These are phyloP conservation scores for Phoma herbarum DNA, from an alignment of 2,329 filamentous ascomycete genomes.

Conservation along the genomic window DNA sequence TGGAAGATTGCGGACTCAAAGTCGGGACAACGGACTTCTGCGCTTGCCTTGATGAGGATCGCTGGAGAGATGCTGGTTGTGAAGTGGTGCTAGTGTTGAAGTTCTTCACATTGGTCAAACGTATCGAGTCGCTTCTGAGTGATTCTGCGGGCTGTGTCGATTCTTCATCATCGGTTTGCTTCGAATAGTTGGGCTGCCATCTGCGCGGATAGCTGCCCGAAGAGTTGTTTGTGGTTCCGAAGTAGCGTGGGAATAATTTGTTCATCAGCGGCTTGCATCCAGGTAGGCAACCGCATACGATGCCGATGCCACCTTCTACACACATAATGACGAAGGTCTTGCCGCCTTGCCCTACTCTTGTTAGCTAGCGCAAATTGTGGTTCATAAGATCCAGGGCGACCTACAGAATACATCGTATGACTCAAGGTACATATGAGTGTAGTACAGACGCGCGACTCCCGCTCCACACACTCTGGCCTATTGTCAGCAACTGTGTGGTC, in stretches of 20 bases:
- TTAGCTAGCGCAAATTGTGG: not conserved
- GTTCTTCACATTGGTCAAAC: not conserved
- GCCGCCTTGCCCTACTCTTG: conserved; percentile 34
- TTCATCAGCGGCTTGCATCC: conserved; percentile 46
- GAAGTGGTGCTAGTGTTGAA: not conserved
- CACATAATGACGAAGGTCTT: conserved; percentile 39
- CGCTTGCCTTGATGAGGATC: not conserved
- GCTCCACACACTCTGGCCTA: conserved; percentile 47
- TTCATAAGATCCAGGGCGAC: not conserved
- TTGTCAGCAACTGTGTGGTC: not conserved
- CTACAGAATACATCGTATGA: conserved; percentile 42
- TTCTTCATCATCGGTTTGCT: conserved; percentile 14
- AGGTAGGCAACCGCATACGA: conserved; percentile 45
- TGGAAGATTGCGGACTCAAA: not conserved
- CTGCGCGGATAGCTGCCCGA: conserved; percentile 12
- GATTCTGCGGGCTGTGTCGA: conserved; percentile 2
- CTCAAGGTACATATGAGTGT: conserved; percentile 35
- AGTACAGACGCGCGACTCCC: conserved; percentile 43
- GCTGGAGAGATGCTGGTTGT: not conserved
- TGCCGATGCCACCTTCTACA: conserved; percentile 41
- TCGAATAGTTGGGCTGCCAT: conserved; percentile 15
- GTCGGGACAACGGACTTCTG: not conserved
- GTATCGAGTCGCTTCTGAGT: conserved; percentile 3
- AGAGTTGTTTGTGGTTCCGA: conserved; percentile 24
- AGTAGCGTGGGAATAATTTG: conserved; percentile 38